Percentiles rank a stretch among this genome's conserved stretches.
phyloP scores from a whole-genome alignment of 1,284 basidiomycete genomes.

The Malassezia dermatis region DNA sequence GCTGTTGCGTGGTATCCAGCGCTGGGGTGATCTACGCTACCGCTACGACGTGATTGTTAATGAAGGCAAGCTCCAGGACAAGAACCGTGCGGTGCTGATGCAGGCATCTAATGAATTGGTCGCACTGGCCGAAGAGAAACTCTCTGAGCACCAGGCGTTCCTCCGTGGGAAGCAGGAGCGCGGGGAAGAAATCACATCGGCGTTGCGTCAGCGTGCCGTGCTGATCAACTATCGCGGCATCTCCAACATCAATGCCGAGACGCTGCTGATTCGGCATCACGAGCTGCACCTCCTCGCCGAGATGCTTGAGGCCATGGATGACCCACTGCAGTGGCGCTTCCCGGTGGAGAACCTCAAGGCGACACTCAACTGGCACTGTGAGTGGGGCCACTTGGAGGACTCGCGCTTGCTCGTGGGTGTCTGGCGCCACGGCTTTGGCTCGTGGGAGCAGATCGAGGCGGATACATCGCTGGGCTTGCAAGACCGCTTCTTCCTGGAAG shows the following conservation, averaged over 20 bases:
- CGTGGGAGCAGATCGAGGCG: slow-evolving; percentile 89
- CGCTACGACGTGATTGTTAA: slow-evolving; percentile 85
- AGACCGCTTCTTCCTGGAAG: slow-evolving; percentile 94
- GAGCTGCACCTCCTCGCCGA: slow-evolving; percentile 82
- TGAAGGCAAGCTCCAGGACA: slow-evolving; percentile 85
- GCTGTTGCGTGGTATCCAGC: slow-evolving; percentile 84
- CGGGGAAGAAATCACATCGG: slow-evolving; percentile 58
- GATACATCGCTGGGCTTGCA: slow-evolving; percentile 72
- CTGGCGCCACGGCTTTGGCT: slow-evolving; percentile 85
- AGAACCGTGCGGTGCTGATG: slow-evolving; percentile 84
- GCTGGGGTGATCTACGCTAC: slow-evolving; percentile 92
- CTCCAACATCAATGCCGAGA: slow-evolving; percentile 92
- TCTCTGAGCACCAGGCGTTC: slow-evolving; percentile 66
- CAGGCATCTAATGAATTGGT: slow-evolving; percentile 89
- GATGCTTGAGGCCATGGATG: slow-evolving; percentile 52
- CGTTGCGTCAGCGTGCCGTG: slow-evolving; percentile 80
- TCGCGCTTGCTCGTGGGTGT: slow-evolving; percentile 88
- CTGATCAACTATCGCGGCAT: slow-evolving; percentile 81
- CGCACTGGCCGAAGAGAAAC: slow-evolving; percentile 68
- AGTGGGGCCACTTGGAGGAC: slow-evolving; percentile 87
- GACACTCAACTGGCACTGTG: slow-evolving; percentile 87
- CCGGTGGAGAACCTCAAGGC: slow-evolving; percentile 86
- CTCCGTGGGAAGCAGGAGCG: slow-evolving; percentile 52
- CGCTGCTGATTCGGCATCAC: slow-evolving; percentile 76
- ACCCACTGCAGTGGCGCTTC: slow-evolving; percentile 70